Conservation (phyloP, 2,329 filamentous ascomycete genomes). For the Cadophora sp. region DNA sequence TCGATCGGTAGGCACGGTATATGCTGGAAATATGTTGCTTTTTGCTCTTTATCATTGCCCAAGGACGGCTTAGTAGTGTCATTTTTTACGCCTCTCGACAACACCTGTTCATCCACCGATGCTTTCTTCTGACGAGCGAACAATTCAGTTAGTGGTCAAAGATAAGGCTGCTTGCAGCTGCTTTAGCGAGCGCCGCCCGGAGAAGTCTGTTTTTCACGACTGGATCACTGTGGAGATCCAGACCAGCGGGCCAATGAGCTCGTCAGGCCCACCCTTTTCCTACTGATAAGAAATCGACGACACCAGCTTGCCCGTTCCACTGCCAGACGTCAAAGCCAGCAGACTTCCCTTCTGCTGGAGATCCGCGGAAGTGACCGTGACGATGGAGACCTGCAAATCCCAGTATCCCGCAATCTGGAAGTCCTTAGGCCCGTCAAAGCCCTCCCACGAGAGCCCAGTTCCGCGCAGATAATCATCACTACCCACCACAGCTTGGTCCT, state of each 20-base stretch:
- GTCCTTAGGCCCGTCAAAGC: conserved; percentile 9
- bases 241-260: conserved; percentile 23
- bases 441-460: conserved; percentile 20
- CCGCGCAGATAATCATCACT: conserved; percentile 29
- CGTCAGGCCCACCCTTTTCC: neutral
- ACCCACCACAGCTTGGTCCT: conserved; percentile 6
- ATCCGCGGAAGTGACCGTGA: conserved; percentile 33
- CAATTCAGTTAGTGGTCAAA: conserved; percentile 18
- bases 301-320: conserved; percentile 13
- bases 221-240: conserved; percentile 9
- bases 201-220: conserved; percentile 22
- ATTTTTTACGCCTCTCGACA: neutral
- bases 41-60: neutral
- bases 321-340: conserved; percentile 3
- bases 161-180: conserved; percentile 25
- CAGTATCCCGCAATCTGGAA: conserved; percentile 27
- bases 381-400: conserved; percentile 16
- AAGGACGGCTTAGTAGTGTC: neutral
- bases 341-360: conserved; percentile 5
- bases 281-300: conserved; percentile 27
- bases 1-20: neutral
- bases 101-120: neutral
- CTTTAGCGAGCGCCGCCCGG: conserved; percentile 14
- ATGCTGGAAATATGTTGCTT: neutral
- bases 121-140: conserved; percentile 9